Percentiles rank a stretch among this genome's conserved stretches.
Conservation (phyloP, 1,284 basidiomycete genomes). For the Ustilago shanxiensis region DNA sequence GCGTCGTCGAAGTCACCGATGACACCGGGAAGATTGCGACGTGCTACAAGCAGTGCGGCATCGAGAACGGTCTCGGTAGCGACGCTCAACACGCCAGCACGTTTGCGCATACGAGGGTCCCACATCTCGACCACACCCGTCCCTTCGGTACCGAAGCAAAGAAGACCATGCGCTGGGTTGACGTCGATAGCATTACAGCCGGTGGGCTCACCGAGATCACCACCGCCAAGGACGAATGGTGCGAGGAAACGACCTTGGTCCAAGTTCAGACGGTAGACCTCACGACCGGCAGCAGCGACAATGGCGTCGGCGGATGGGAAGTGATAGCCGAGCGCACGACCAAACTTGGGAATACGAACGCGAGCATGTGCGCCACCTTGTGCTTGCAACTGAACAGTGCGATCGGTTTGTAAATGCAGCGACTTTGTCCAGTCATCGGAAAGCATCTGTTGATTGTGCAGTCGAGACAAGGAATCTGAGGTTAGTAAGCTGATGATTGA, state of each 20-base stretch:
- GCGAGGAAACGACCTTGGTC: slow-evolving; percentile 88
- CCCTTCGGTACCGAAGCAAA: slow-evolving; percentile 85
- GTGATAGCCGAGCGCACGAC: slow-evolving; percentile 90
- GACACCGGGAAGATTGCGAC: slow-evolving; percentile 68
- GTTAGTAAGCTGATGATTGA: slow-evolving; percentile 10
- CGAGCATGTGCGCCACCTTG: slow-evolving; percentile 93
- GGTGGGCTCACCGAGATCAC: slow-evolving; percentile 72
- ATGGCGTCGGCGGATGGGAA: slow-evolving; percentile 85
- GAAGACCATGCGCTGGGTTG: slow-evolving; percentile 91
- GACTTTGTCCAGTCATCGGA: slow-evolving; percentile 99
- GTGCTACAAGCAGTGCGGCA: slow-evolving; percentile 68
- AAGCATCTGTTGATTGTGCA: slow-evolving; percentile 77
- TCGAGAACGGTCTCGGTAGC: slow-evolving; percentile 74
- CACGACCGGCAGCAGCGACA: slow-evolving; percentile 81
- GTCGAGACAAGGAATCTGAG: neutral
- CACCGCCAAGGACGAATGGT: slow-evolving; percentile 61
- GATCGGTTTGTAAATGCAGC: slow-evolving; percentile 94
- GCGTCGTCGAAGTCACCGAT: slow-evolving; percentile 46
- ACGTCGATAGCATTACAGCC: slow-evolving; percentile 94
- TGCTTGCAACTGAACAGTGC: slow-evolving; percentile 93
- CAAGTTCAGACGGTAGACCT: slow-evolving; percentile 93
- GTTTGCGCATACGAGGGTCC: slow-evolving; percentile 87
- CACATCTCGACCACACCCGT: slow-evolving; percentile 92
- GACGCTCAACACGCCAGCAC: slow-evolving; percentile 82
- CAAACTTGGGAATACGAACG: slow-evolving; percentile 92